Evolutionary conservation across 768 basidiomycete genomes (phyloP).

Genomic region (Lentinula sp.): DNA sequence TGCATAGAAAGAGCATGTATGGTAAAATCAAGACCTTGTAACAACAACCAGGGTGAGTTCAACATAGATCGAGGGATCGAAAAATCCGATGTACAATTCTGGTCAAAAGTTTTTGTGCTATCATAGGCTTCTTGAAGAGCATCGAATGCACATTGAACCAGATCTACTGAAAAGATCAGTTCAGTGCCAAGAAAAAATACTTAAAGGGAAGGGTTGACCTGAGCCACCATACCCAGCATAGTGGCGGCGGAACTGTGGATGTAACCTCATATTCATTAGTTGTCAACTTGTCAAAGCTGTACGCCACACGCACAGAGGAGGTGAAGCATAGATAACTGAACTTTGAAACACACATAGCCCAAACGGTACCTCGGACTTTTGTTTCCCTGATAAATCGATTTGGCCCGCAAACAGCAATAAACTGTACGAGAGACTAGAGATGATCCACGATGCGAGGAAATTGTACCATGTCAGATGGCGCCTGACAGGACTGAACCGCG

Average conservation of each 20-base stretch:
- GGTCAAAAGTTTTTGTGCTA: neutral
- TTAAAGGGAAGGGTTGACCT: neutral
- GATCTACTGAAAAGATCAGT: neutral
- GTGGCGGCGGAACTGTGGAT: neutral
- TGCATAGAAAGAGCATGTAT: neutral
- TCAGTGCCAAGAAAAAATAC: neutral
- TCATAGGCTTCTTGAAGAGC: neutral
- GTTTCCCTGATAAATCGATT: neutral
- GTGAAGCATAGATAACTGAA: slow-evolving; percentile 18
- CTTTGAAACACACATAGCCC: slow-evolving; percentile 20
- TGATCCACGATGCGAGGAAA: slow-evolving; percentile 23
- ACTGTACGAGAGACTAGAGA: slow-evolving; percentile 21
- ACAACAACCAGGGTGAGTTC: no score
- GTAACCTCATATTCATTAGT: neutral
- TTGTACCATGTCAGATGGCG: slow-evolving; percentile 24
- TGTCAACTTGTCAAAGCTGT: no score
- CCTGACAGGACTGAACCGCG: slow-evolving; percentile 10
- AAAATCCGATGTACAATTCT: neutral
- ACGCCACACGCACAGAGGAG: slow-evolving; percentile 5
- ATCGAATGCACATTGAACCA: slow-evolving; percentile 4
- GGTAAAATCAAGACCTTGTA: slow-evolving; percentile 1
- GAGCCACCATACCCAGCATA: slow-evolving; percentile 4
- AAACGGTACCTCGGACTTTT: slow-evolving; percentile 10
- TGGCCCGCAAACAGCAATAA: slow-evolving; percentile 19
- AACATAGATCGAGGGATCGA: no score